Evolutionary conservation across 73 alveolate genomes (phyloP).

Genomic region (Symbiodinium natans): DNA sequence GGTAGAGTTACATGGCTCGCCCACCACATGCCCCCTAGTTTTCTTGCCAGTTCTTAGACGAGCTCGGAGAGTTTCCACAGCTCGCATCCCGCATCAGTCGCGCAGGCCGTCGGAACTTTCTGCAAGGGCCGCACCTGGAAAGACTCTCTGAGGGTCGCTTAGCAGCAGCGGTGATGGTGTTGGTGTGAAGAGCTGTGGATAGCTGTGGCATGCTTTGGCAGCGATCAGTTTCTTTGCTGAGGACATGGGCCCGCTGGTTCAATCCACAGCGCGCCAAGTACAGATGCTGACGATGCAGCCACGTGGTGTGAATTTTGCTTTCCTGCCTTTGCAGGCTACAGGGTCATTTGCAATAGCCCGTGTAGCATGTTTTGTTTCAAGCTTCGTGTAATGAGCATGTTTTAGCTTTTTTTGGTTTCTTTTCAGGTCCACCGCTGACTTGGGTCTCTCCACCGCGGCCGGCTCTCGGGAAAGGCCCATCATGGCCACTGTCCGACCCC

Average conservation of each 20-base stretch:
- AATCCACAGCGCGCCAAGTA: constrained; percentile 33
- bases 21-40: too few relatives aligned
- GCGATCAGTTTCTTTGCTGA: background rate
- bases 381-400: background rate
- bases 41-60: too few relatives aligned
- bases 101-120: constrained; percentile 62
- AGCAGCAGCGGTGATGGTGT: background rate
- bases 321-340: too few relatives aligned
- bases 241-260: constrained; percentile 67
- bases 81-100: too few relatives aligned
- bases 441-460: constrained; percentile 31
- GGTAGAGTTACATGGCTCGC: too few relatives aligned
- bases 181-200: background rate
- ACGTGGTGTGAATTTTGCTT: background rate
- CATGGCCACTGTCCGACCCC: constrained; percentile 13
- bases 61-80: too few relatives aligned
- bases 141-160: constrained; percentile 51
- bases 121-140: constrained; percentile 89
- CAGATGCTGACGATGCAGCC: constrained; percentile 57
- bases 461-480: constrained; percentile 69
- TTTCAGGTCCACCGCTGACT: constrained; percentile 45
- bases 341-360: too few relatives aligned
- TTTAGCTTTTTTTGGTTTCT: too few relatives aligned
- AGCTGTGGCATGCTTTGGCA: too few relatives aligned
- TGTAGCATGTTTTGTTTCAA: too few relatives aligned